Conservation (phyloP, 164 flowering plant genomes). For the Aristolochia californica region DNA sequence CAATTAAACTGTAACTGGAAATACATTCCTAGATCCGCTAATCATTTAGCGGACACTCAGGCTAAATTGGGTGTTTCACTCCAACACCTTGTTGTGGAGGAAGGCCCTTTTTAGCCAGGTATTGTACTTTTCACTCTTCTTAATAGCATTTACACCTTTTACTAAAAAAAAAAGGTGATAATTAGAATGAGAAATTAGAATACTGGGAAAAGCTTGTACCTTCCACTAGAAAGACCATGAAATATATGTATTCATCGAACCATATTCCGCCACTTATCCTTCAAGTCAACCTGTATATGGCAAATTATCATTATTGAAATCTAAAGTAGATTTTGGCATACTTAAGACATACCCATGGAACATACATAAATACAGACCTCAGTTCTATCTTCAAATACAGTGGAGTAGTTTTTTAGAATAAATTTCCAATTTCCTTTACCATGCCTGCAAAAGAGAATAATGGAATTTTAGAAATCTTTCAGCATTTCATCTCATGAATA, state of each 20-base stretch:
- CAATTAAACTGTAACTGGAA: too few species aligned
- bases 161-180: too few species aligned
- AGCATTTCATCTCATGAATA: neutral
- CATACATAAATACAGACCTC: slow-evolving; percentile 23
- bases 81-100: too few species aligned
- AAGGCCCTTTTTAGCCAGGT: too few species aligned
- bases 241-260: slow-evolving; percentile 19
- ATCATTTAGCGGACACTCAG: too few species aligned
- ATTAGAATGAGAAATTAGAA: too few species aligned
- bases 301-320: neutral
- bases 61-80: too few species aligned
- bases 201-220: slow-evolving; percentile 30
- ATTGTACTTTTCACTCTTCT: too few species aligned
- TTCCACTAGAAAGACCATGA: neutral
- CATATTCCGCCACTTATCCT: slow-evolving; percentile 77
- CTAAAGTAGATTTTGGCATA: neutral
- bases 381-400: slow-evolving; percentile 47
- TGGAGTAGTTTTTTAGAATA: slow-evolving; percentile 27
- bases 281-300: slow-evolving; percentile 48
- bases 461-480: neutral
- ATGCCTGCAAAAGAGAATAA: slow-evolving; percentile 19
- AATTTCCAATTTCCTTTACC: slow-evolving; percentile 65
- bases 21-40: too few species aligned
- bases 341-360: neutral
- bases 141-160: too few species aligned